Base-by-base conservation (phyloP, 805 yeast genomes). In the Ogataea siamensis region DNA sequence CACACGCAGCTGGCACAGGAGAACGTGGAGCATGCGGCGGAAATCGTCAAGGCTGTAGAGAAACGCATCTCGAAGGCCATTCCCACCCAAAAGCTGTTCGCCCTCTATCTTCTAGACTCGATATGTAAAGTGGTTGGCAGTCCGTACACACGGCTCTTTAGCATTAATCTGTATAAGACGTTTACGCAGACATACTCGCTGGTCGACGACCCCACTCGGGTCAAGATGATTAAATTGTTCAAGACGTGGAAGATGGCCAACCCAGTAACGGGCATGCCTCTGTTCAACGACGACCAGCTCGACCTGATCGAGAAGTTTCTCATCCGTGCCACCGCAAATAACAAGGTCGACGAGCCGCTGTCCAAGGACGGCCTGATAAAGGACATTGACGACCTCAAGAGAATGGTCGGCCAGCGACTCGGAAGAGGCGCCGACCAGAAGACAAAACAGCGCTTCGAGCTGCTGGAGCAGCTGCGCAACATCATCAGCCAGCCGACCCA, bases 81-180 rank as follows among this genome's bases (percentile, higher is more conserved):
- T 3, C 97, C 97, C 1, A 73, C 76, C 9, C 89, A 86, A 48
- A 93, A 93, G 62, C 70, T 93, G 32, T 93, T 76, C 51, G 79
- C 93, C 4, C 70, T 93, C 43, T 93, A 91, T 57, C 70, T 91
- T 31, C 63, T 93, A 39, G 98, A 93, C 60, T 88, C 97, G 12
- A 84, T 93, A 32, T 84, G 91, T 64, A 93, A 93, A 61, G 86
- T 82, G 53, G 81, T 87, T 21, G 96, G 97, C 7, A 74, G 80
- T 44, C 97, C 98, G 2, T 93, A 91, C 59, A 85, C 87, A n/a
- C 70, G 79, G 5, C 60, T 85, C 35, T 78, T 93, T 57, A 82
- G 89, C 36, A 70, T 77, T 47, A 79, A 80, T 46, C 64, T 88
- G 32, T 83, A 74, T 63, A 75, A 73, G 48, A 66, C 85, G 3